Evolutionary conservation across 2,329 filamentous ascomycete genomes (phyloP).

Genomic region (Calonectria pteridis): DNA sequence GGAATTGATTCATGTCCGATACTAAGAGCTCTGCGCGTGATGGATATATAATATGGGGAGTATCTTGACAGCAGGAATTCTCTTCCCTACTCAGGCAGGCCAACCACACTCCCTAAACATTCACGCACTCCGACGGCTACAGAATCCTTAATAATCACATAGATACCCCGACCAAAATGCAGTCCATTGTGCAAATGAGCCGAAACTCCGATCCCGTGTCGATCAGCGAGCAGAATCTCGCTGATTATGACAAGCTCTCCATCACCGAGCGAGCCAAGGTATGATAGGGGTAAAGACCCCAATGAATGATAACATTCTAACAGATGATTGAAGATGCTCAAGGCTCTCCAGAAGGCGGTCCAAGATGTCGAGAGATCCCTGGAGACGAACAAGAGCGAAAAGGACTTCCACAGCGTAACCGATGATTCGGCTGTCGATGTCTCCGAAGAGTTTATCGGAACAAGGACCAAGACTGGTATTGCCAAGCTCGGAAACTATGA

Average conservation of each 20-base stretch:
- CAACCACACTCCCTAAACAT: not conserved
- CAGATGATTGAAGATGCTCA: not conserved
- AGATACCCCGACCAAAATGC: not conserved
- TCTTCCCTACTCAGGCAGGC: not conserved
- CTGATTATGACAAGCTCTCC: not conserved
- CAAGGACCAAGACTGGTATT: not conserved
- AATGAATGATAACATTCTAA: not conserved
- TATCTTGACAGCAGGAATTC: not conserved
- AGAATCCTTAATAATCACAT: not conserved
- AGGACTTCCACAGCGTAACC: not conserved
- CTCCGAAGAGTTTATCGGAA: not conserved
- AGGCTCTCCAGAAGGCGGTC: not conserved
- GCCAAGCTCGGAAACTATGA: not conserved
- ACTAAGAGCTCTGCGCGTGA: not conserved
- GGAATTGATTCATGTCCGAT: too few relatives aligned
- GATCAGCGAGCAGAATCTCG: not conserved
- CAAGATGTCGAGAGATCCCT: not conserved
- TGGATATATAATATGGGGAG: not conserved
- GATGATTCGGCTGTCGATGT: slow-evolving; percentile 2
- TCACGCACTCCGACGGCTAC: not conserved
- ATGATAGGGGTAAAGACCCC: not conserved
- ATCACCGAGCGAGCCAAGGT: not conserved
- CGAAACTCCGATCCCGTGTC: not conserved
- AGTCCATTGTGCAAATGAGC: slow-evolving; percentile 8
- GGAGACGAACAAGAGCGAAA: not conserved